Evolutionary conservation across 805 yeast species (phyloP).

Genomic region (Saturnispora halmiae): DNA sequence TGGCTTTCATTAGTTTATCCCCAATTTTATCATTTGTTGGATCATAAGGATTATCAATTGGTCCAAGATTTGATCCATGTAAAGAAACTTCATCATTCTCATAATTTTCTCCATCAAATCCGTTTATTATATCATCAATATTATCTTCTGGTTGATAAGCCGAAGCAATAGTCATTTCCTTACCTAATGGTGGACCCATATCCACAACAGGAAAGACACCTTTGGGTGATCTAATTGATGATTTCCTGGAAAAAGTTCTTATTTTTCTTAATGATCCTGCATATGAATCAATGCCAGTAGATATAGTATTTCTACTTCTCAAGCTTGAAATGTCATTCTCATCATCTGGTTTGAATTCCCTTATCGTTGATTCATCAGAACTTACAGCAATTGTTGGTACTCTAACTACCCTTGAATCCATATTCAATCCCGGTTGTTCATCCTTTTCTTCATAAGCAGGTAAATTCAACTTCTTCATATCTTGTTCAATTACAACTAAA

Average conservation of each 20-base stretch:
- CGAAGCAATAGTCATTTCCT: slow-evolving; percentile 52
- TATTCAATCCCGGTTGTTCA: slow-evolving; percentile 70
- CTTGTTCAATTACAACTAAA: slow-evolving; percentile 61
- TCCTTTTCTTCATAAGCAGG: slow-evolving; percentile 66
- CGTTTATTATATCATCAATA: slow-evolving; percentile 11
- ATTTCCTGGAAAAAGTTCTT: slow-evolving; percentile 5
- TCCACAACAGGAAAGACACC: slow-evolving; percentile 77
- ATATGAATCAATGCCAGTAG: neutral
- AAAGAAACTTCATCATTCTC: slow-evolving; percentile 17
- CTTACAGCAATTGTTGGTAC: slow-evolving; percentile 9
- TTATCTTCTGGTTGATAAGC: slow-evolving; percentile 17
- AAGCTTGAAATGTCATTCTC: slow-evolving; percentile 14
- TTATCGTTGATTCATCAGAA: slow-evolving; percentile 11
- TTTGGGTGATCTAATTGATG: slow-evolving; percentile 45
- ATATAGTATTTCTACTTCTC: neutral
- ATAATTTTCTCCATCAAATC: slow-evolving; percentile 20
- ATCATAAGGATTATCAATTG: slow-evolving; percentile 23
- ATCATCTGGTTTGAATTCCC: slow-evolving; percentile 13
- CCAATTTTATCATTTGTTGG: slow-evolving; percentile 22
- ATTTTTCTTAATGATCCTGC: slow-evolving; percentile 1
- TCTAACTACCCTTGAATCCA: slow-evolving; percentile 72
- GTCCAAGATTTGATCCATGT: no score
- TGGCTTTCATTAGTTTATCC: slow-evolving; percentile 18
- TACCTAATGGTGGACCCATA: slow-evolving; percentile 56
- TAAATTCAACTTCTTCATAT: slow-evolving; percentile 48